Conservation (phyloP, 1,284 basidiomycete genomes). For the Amylostereum areolatum region DNA sequence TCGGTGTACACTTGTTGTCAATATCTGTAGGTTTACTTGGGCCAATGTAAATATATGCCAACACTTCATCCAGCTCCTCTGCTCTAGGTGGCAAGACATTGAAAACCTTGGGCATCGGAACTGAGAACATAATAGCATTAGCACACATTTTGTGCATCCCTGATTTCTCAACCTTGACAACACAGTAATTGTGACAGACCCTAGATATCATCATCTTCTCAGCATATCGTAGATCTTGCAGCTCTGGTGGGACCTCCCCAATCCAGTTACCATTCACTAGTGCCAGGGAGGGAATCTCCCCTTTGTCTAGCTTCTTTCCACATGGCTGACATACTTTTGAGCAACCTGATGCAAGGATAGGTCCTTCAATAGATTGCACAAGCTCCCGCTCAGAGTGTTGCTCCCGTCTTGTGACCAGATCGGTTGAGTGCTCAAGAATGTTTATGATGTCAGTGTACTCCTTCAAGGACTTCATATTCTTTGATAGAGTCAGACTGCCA, state of each 20-base stretch:
- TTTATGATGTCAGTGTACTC: neutral
- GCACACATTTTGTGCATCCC: conserved; percentile 28
- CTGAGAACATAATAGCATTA: conserved; percentile 29
- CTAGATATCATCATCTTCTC: conserved; percentile 27
- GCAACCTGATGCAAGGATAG: conserved; percentile 4
- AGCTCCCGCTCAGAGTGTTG: neutral
- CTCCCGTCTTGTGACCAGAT: neutral
- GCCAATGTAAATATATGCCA: conserved; percentile 30
- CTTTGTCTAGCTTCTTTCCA: conserved; percentile 9
- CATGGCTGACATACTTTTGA: conserved; percentile 2
- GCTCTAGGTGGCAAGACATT: conserved; percentile 24
- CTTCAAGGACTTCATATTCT: neutral
- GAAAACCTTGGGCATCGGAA: conserved; percentile 28
- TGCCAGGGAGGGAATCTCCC: conserved; percentile 20
- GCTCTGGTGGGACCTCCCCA: conserved; percentile 24
- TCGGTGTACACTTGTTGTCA: conserved; percentile 29
- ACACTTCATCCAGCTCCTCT: conserved; percentile 28
- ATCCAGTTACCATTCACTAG: conserved; percentile 33
- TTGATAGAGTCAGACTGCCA: neutral
- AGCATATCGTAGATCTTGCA: conserved; percentile 22
- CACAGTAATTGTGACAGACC: conserved; percentile 23
- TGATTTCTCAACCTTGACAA: conserved; percentile 19
- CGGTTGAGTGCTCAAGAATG: neutral
- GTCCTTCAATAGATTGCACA: neutral
- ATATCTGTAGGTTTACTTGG: conserved; percentile 22